phyloP scores from a whole-genome alignment of 1,139 yeast genomes.

The Yamadazyma mexicana region DNA sequence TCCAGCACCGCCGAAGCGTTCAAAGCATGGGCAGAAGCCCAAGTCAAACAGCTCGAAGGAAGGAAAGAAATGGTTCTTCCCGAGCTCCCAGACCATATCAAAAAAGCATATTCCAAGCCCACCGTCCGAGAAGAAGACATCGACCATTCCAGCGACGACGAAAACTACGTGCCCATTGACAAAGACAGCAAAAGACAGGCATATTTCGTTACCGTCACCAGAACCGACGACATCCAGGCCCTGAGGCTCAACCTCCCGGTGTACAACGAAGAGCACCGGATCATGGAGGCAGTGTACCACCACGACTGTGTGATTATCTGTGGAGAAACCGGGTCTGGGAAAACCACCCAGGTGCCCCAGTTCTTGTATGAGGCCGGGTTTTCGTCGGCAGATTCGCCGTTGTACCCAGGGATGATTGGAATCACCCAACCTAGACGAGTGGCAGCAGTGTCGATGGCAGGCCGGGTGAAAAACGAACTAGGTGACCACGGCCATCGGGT shows the following conservation, averaged over 20 bases:
- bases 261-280: constrained; percentile 83
- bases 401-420: constrained; percentile 88
- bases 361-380: constrained; percentile 85
- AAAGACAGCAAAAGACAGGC: constrained; percentile 59
- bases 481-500: constrained; percentile 79
- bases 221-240: constrained; percentile 65
- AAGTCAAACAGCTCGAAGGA: constrained; percentile 60
- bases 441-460: constrained; percentile 97
- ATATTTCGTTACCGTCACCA: constrained; percentile 63
- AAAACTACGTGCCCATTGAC: constrained; percentile 57
- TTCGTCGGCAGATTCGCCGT: constrained; percentile 60
- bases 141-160: constrained; percentile 60
- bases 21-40: constrained; percentile 62
- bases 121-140: constrained; percentile 60
- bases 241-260: constrained; percentile 80
- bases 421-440: constrained; percentile 97
- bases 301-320: constrained; percentile 89
- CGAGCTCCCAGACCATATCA: constrained; percentile 49
- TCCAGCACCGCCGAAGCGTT: constrained; percentile 46
- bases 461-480: constrained; percentile 78
- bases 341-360: constrained; percentile 78
- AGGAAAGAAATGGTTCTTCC: constrained; percentile 51
- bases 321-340: constrained; percentile 91
- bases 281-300: constrained; percentile 95
- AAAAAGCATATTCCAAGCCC: constrained; percentile 40